Conservation (phyloP, 108 stramenopile genomes). For the Nitzschia palea region DNA sequence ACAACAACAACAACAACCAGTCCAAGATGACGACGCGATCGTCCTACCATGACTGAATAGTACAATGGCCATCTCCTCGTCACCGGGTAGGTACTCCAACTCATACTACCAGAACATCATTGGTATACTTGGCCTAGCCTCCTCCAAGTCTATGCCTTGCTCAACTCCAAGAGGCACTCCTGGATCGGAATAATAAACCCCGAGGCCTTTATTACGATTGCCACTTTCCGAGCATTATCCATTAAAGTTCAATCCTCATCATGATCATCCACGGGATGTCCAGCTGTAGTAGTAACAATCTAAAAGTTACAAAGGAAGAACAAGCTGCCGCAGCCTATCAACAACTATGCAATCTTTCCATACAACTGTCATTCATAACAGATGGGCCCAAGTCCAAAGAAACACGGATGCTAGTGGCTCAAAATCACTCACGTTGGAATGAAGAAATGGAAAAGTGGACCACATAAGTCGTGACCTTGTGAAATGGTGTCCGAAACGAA, state of each 20-base stretch:
- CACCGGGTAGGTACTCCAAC: slow-evolving; percentile 6
- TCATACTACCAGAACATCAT: slow-evolving; percentile 4
- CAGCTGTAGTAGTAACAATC: not conserved
- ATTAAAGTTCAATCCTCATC: slow-evolving; percentile 15
- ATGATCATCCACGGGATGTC: not conserved
- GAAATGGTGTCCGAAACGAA: too few species aligned
- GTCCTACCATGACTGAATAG: too few species aligned
- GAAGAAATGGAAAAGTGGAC: too few species aligned
- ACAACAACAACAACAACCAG: too few species aligned
- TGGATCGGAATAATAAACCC: not conserved
- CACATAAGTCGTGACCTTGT: too few species aligned
- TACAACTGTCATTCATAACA: slow-evolving; percentile 1
- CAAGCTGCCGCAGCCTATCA: not conserved
- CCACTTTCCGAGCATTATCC: slow-evolving; percentile 14
- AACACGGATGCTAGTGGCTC: too few species aligned
- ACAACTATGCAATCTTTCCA: not conserved
- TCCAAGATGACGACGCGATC: too few species aligned
- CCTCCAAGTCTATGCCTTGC: not conserved
- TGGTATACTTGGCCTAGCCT: slow-evolving; percentile 31
- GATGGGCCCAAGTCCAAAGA: slow-evolving; percentile 15
- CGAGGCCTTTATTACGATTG: not conserved
- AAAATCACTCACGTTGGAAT: too few species aligned
- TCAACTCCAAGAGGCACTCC: not conserved
- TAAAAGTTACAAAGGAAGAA: not conserved
- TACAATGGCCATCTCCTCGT: slow-evolving; percentile 17